phyloP scores from a whole-genome alignment of 2,329 filamentous ascomycete genomes.

The Monascus ruber region DNA sequence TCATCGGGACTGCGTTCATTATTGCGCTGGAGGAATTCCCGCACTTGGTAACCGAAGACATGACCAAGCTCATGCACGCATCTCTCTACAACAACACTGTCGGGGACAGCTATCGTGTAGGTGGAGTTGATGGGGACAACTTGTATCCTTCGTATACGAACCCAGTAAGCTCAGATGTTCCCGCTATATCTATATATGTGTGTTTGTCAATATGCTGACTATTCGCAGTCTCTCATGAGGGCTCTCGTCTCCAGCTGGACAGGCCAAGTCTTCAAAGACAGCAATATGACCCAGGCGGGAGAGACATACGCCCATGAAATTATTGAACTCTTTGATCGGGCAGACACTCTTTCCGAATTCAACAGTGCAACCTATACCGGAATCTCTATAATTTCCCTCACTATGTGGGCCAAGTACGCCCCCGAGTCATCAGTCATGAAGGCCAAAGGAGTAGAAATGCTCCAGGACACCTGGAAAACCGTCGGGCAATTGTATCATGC shows the following conservation, averaged over 20 bases:
- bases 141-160: slow-evolving; percentile 53
- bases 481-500: no score
- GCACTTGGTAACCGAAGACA: background rate
- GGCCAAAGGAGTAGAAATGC: slow-evolving; percentile 40
- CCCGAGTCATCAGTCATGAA: slow-evolving; percentile 43
- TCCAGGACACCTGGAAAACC: slow-evolving; percentile 45
- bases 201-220: no score
- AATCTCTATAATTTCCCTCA: slow-evolving; percentile 48
- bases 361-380: slow-evolving; percentile 54
- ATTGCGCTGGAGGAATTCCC: slow-evolving; percentile 10
- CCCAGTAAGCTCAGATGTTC: no score
- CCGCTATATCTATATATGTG: no score
- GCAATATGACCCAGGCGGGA: slow-evolving; percentile 48
- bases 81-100: slow-evolving; percentile 42
- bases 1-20: slow-evolving; percentile 10
- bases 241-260: slow-evolving; percentile 50
- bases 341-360: slow-evolving; percentile 51
- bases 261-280: slow-evolving; percentile 41
- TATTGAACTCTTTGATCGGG: slow-evolving; percentile 44
- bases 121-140: slow-evolving; percentile 49
- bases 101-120: slow-evolving; percentile 52
- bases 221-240: slow-evolving; percentile 53
- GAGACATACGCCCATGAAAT: slow-evolving; percentile 47
- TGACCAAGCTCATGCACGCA: background rate
- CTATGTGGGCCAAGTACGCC: slow-evolving; percentile 50